Conservation (phyloP, 148 eudicot species). For the Fagopyrum homotropicum region DNA sequence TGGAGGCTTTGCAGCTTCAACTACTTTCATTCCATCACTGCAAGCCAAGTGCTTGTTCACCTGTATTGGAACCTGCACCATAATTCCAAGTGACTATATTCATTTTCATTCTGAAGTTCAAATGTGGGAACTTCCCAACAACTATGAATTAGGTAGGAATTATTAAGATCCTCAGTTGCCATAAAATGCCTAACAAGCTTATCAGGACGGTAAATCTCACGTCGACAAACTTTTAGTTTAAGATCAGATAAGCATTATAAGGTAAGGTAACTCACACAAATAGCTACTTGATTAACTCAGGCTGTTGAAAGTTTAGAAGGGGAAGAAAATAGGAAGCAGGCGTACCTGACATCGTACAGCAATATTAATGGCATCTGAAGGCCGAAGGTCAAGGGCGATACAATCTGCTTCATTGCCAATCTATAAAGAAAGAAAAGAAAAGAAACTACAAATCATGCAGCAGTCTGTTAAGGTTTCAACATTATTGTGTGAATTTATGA, state of each 20-base stretch:
- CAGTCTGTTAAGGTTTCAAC: background rate
- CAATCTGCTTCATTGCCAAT: slow-evolving; percentile 52
- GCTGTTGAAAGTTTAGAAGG: background rate
- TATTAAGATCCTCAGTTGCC: background rate
- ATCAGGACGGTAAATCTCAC: background rate
- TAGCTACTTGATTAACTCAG: background rate
- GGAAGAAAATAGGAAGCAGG: background rate
- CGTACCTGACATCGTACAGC: slow-evolving; percentile 93
- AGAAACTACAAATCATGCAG: background rate
- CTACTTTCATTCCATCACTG: slow-evolving; percentile 81
- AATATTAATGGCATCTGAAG: slow-evolving; percentile 94
- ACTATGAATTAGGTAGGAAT: no score
- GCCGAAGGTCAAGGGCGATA: slow-evolving; percentile 74
- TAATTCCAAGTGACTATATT: background rate
- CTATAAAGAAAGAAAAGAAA: slow-evolving; percentile 22
- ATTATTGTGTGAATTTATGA: background rate
- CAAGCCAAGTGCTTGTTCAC: slow-evolving; percentile 81
- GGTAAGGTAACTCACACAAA: background rate
- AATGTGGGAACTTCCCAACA: no score
- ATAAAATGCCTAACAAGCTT: background rate
- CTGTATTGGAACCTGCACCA: slow-evolving; percentile 80
- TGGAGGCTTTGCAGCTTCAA: slow-evolving; percentile 52
- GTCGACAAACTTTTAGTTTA: background rate
- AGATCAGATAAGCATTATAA: background rate
- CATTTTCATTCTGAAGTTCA: no score